Base-by-base conservation (phyloP, 495 filamentous ascomycete genomes). In the Hyaloscypha finlandica region DNA sequence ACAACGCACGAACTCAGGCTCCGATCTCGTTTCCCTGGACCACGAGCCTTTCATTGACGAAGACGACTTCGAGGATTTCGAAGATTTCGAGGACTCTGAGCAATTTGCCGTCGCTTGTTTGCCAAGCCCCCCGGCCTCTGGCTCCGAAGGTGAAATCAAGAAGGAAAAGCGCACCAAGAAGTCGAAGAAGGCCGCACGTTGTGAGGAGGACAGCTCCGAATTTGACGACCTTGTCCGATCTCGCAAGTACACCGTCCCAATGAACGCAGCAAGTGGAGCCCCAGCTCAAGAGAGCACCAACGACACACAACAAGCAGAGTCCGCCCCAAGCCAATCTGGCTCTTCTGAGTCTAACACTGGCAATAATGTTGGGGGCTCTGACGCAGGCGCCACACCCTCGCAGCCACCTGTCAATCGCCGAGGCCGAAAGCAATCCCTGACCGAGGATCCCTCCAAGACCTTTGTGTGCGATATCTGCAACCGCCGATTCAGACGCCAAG, bases 381-480 rank as follows among this genome's bases (percentile, higher is more conserved):
- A 75, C 29, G 63, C 61, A 51, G 72, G 72, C 61, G 53, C 19
- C 32, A 69, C 59, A 22, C 59, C 65, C 37, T 75, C 85, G 35
- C 74, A 83, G 11, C 84, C 86, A 30, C 91, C 90, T 9, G 86
- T 92, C 71, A 94, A 91, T 79, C 96, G 95, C 70, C 93, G 95
- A 65, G 95, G 95, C 35, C 94, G 95, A 77, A 99, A 99, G 87
- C 95, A 99, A 81, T 98, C 96, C 1, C 78, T 98, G 75, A 98
- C 95, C 20, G 95, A 99, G 69, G 95, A 99, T 72, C 95, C 96
- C 4, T 96, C 92, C 71, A 99, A 99, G 88, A 97, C 93, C 0
- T 99, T 98, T 72, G 91, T 96, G 61, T 99, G 96, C 83, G 91
- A 92, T 52, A 84, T 98, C 22, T 99, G 96, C 86, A 92, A 89